Base-by-base conservation (phyloP, 352 stramenopile genomes). In the Pythium plurisporium region DNA sequence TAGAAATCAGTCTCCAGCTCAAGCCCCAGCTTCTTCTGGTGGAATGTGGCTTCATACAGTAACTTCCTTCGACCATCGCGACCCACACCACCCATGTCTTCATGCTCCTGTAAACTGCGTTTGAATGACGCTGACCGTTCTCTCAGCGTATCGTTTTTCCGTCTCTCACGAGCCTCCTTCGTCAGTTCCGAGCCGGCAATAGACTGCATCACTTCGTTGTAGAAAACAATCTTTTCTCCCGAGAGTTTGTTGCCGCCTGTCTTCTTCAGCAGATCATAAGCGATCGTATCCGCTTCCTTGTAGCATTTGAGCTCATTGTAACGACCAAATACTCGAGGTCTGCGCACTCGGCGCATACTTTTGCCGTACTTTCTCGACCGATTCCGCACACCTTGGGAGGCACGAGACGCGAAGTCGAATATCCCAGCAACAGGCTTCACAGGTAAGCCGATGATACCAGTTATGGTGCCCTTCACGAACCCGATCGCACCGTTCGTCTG, bases 1-100 rank as follows among this genome's bases (percentile, higher is more conserved):
- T 95, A 95, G 41, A 95, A 95, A 38, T 95, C 86, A 4, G 86
- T 94, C 61, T 95, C 86, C 45, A 95, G 55, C 69, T 95, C 82
- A 58, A 95, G 64, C 2, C 86, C 86, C 7, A 95, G 57, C 57
- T 84, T 87, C 54, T 91, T 91, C 41, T 93, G 72, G 58, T 80
- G 75, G 54, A 95, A 95, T 0, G 79, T 75, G 11, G 89, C 82
- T 33, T 93, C 78, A 56, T 95, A 95, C 34, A 88, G 47, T 38
- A 93, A 63, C 31, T 90, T 91, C 26, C 71, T 67, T 4, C 58
- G 57, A 17, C 67, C 64, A 27, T 64, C 70, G 22, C 45, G 67
- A 44, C 75, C 64, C 0, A 41, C 36, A 22, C 68, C 52, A 3
- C 29, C 40, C 41, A 73, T 74, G 40, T 86, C 71, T 37, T 87